Evolutionary conservation across 805 yeast genomes (phyloP).

Genomic region (Saccharomycopsis amapae): DNA sequence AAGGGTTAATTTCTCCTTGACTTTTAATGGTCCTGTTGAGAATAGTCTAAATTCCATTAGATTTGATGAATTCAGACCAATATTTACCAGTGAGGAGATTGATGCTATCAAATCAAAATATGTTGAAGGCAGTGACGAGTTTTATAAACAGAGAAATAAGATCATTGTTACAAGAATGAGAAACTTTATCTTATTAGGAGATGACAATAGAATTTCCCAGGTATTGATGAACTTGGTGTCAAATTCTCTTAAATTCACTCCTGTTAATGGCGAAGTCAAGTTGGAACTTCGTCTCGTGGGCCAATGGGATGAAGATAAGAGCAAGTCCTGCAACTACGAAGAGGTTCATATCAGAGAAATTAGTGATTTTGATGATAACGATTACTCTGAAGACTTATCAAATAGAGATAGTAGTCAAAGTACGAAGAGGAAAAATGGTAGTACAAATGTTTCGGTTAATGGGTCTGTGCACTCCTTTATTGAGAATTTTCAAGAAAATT

Average conservation of each 20-base stretch:
- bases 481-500: slow-evolving; percentile 7
- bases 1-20: slow-evolving; percentile 58
- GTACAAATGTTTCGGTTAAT: slow-evolving; percentile 20
- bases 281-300: slow-evolving; percentile 60
- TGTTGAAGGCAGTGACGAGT: neutral
- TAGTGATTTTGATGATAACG: slow-evolving; percentile 25
- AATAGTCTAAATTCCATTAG: neutral
- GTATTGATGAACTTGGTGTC: slow-evolving; percentile 89
- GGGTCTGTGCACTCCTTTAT: slow-evolving; percentile 12
- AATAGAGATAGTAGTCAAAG: slow-evolving; percentile 37
- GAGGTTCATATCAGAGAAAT: slow-evolving; percentile 39
- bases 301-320: slow-evolving; percentile 53
- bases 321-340: slow-evolving; percentile 35
- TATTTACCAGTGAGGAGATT: neutral
- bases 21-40: slow-evolving; percentile 31
- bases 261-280: slow-evolving; percentile 74
- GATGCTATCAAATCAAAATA: neutral
- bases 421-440: slow-evolving; percentile 27
- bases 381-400: slow-evolving; percentile 1
- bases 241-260: slow-evolving; percentile 88
- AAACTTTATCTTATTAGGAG: slow-evolving; percentile 71
- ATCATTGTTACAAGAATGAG: slow-evolving; percentile 36
- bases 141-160: neutral
- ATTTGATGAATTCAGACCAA: neutral
- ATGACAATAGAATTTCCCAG: slow-evolving; percentile 83